phyloP scores from a whole-genome alignment of 306 rosid species.

The Acmispon strigosus region DNA sequence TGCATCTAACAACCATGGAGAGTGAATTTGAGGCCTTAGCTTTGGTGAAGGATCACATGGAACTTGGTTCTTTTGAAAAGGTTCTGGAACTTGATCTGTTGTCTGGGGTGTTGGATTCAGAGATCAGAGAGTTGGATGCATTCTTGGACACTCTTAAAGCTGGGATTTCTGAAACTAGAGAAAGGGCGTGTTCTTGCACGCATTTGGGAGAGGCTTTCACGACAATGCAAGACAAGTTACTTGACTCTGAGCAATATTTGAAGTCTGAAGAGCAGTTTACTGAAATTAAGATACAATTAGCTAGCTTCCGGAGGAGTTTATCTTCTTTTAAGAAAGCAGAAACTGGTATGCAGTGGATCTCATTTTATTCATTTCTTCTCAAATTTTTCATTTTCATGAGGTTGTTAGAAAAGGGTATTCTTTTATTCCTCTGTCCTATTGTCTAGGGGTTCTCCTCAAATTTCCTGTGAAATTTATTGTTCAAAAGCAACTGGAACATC shows the following conservation, averaged over 20 bases:
- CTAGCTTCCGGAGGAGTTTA: slow-evolving; percentile 42
- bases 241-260: slow-evolving; percentile 42
- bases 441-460: neutral
- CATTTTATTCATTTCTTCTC: neutral
- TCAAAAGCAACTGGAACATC: neutral
- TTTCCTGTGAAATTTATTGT: slow-evolving; percentile 2
- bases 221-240: slow-evolving; percentile 39
- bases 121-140: slow-evolving; percentile 44
- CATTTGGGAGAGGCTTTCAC: slow-evolving; percentile 31
- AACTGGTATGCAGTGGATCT: slow-evolving; percentile 37
- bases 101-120: slow-evolving; percentile 56
- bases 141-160: slow-evolving; percentile 37
- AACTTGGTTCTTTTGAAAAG: slow-evolving; percentile 32
- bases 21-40: slow-evolving; percentile 38
- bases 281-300: slow-evolving; percentile 52
- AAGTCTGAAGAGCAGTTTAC: slow-evolving; percentile 46
- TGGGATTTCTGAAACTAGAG: slow-evolving; percentile 29
- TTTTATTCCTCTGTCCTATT: neutral
- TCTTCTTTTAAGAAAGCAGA: slow-evolving; percentile 24
- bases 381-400: neutral
- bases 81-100: slow-evolving; percentile 50
- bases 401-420: slow-evolving; percentile 1
- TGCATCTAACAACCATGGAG: slow-evolving; percentile 55
- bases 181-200: slow-evolving; percentile 34
- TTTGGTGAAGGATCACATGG: slow-evolving; percentile 27